These are phyloP conservation scores for Nitzschia sp. DNA, from an alignment of 108 stramenopile species.

Conservation along the genomic window DNA sequence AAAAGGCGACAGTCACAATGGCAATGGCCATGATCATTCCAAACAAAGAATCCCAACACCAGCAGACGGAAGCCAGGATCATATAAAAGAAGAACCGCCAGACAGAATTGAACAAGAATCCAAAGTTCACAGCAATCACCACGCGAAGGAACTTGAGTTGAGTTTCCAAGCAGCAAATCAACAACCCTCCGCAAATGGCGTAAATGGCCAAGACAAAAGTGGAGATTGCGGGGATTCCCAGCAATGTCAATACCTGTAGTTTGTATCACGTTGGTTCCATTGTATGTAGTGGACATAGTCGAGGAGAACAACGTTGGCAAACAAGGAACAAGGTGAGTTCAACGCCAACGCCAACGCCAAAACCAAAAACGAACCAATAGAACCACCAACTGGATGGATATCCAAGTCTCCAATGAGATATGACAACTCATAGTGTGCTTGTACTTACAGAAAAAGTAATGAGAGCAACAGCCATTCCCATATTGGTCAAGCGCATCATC, in stretches of 20 bases:
- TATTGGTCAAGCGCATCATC: constrained; percentile 70
- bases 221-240: constrained; percentile 50
- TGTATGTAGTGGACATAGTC: not conserved
- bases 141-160: constrained; percentile 85
- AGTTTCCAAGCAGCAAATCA: constrained; percentile 87
- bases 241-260: constrained; percentile 46
- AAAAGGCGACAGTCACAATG: constrained; percentile 54
- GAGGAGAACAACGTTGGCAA: not conserved
- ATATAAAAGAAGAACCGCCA: constrained; percentile 78
- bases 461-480: constrained; percentile 62
- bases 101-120: constrained; percentile 75
- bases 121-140: constrained; percentile 83
- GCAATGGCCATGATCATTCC: constrained; percentile 51
- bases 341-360: no score
- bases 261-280: no score
- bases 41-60: constrained; percentile 54
- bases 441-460: constrained; percentile 64
- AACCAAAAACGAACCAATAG: no score
- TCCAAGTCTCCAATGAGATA: no score
- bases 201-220: constrained; percentile 75
- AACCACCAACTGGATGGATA: no score
- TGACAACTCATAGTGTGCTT: no score
- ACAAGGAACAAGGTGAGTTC: no score
- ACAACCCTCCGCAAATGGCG: constrained; percentile 66
- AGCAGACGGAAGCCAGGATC: constrained; percentile 65